phyloP scores from a whole-genome alignment of 345 rosid species.

The Eucalyptus sideroxylon region DNA sequence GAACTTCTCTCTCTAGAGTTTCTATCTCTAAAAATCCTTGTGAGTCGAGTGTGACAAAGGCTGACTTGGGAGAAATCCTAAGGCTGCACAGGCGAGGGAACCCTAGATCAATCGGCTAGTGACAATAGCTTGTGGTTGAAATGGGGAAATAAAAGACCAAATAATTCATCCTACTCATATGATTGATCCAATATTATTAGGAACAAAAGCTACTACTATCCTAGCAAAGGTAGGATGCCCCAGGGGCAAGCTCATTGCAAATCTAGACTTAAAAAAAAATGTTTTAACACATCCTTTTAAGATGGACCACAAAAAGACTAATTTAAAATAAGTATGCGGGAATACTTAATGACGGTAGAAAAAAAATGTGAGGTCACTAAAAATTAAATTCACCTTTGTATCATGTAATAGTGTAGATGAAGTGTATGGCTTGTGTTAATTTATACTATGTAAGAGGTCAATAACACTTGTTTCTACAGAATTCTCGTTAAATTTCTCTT shows the following conservation, averaged over 20 bases:
- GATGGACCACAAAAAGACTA: background rate
- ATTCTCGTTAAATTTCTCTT: background rate
- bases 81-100: too few species aligned
- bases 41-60: too few species aligned
- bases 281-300: background rate
- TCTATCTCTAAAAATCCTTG: too few species aligned
- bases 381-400: background rate
- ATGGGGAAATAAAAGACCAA: background rate
- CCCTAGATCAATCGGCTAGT: too few species aligned
- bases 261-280: background rate
- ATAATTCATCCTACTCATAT: background rate
- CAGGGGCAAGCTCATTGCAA: background rate
- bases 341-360: background rate
- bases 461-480: background rate
- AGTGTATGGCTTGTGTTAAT: background rate
- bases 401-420: background rate
- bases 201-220: background rate
- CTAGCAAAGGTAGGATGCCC: background rate
- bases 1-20: too few species aligned
- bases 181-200: background rate
- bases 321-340: background rate
- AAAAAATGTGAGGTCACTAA: background rate
- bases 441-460: background rate
- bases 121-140: background rate
- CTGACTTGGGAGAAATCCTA: too few species aligned